Evolutionary conservation across 2,329 filamentous ascomycete genomes (phyloP).

Genomic region (Colletotrichum tanaceti): DNA sequence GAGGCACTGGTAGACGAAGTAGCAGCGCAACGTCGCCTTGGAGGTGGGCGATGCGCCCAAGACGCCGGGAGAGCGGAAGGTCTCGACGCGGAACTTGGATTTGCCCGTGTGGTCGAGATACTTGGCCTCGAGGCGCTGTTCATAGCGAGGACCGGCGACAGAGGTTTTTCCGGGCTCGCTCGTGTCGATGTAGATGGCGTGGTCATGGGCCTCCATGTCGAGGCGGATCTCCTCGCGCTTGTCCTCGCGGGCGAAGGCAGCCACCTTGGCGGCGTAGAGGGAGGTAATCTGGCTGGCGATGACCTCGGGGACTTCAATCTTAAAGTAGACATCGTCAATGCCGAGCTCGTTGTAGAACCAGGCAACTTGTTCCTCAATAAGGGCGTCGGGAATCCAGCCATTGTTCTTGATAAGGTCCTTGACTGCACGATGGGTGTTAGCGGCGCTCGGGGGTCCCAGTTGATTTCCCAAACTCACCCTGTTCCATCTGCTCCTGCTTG

Average conservation of each 20-base stretch:
- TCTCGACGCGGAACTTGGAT: constrained; percentile 91
- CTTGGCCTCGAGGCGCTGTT: constrained; percentile 93
- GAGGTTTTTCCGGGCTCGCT: constrained; percentile 87
- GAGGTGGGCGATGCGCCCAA: constrained; percentile 75
- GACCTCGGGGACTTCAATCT: constrained; percentile 85
- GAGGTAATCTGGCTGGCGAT: constrained; percentile 96
- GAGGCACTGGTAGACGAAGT: constrained; percentile 97
- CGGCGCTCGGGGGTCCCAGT: not conserved
- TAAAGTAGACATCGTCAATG: constrained; percentile 98
- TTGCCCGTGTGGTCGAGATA: constrained; percentile 86
- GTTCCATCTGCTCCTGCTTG: constrained; percentile 89
- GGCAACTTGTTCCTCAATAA: constrained; percentile 85
- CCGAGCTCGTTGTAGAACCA: constrained; percentile 99
- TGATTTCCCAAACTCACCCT: constrained; percentile 62
- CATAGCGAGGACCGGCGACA: constrained; percentile 86
- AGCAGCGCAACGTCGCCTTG: constrained; percentile 90
- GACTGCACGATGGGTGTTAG: constrained; percentile 61
- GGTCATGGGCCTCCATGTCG: constrained; percentile 93
- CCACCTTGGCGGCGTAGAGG: constrained; percentile 95
- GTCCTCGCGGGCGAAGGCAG: constrained; percentile 91
- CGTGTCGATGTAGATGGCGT: constrained; percentile 98
- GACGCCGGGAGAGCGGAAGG: constrained; percentile 89
- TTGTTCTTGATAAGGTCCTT: constrained; percentile 82
- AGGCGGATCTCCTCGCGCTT: constrained; percentile 94
- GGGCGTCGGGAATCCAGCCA: constrained; percentile 86